Percentiles rank a stretch among this genome's conserved stretches.
phyloP scores from a whole-genome alignment of 305 asterid genomes.

The Fraxinus sp. region DNA sequence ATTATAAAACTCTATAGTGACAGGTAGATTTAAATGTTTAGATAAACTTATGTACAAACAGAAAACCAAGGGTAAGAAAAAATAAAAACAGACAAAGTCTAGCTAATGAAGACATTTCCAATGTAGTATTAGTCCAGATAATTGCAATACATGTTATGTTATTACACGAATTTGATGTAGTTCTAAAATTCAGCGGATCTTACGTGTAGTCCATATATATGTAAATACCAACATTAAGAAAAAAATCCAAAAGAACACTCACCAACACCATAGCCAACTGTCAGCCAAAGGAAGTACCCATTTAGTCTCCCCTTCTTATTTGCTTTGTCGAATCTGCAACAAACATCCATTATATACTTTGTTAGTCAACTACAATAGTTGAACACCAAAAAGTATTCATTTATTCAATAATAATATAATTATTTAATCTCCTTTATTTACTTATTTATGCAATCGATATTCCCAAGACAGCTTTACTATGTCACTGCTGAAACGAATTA shows the following conservation, averaged over 20 bases:
- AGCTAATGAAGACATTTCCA: neutral
- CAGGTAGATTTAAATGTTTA: neutral
- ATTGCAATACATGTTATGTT: neutral
- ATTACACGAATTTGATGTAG: constrained; percentile 5
- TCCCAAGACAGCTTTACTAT: neutral
- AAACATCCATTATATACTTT: constrained; percentile 16
- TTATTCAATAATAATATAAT: neutral
- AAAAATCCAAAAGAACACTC: constrained; percentile 30
- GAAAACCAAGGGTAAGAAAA: neutral
- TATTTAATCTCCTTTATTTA: neutral
- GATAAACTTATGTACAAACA: neutral
- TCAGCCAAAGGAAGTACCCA: constrained; percentile 86
- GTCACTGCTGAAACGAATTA: neutral
- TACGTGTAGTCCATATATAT: neutral
- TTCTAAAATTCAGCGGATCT: neutral
- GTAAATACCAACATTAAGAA: neutral
- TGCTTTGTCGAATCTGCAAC: constrained; percentile 84
- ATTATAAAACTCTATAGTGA: neutral
- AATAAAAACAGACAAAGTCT: neutral
- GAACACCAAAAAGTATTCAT: neutral
- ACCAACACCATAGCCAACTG: constrained; percentile 86
- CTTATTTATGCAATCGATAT: neutral
- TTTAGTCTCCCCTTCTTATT: constrained; percentile 53
- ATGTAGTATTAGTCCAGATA: neutral
- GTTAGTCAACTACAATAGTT: constrained; percentile 22